Conservation (phyloP, 305 asterid species). For the Andrographis paniculata region DNA sequence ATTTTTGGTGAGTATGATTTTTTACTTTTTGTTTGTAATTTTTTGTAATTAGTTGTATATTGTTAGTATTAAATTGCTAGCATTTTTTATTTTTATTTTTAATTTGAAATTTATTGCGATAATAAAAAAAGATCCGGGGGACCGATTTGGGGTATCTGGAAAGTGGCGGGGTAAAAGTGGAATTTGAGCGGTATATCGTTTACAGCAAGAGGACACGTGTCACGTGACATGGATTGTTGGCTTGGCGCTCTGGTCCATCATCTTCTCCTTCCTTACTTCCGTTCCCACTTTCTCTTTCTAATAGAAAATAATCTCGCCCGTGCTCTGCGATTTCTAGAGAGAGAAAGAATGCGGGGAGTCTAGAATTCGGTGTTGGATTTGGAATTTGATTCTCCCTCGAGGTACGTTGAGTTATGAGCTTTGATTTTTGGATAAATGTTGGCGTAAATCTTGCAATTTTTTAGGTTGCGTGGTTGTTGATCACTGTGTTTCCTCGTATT, state of each 20-base stretch:
- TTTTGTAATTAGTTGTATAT: no score
- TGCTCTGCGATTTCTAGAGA: slow-evolving; percentile 5
- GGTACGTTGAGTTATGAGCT: slow-evolving; percentile 13
- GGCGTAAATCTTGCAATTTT: neutral
- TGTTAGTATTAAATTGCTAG: no score
- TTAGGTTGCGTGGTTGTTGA: slow-evolving; percentile 11
- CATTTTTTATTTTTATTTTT: no score
- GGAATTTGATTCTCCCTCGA: neutral
- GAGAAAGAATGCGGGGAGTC: slow-evolving; percentile 3
- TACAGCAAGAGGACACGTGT: slow-evolving; percentile 17
- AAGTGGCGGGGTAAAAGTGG: slow-evolving; percentile 9
- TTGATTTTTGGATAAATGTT: neutral
- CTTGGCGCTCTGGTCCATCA: slow-evolving; percentile 20
- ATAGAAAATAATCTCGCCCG: neutral
- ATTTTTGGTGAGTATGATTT: no score
- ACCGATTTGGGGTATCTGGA: neutral
- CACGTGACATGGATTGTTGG: slow-evolving; percentile 21
- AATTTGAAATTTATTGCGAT: no score
- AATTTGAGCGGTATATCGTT: neutral
- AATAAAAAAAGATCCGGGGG: neutral
- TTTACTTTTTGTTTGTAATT: no score
- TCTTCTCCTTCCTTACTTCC: neutral
- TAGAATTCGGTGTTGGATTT: neutral
- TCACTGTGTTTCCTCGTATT: neutral
- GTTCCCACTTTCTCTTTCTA: slow-evolving; percentile 16